These are phyloP conservation scores for Triangularia verruculosa DNA, from an alignment of 2,329 filamentous ascomycete genomes.

Conservation along the genomic window DNA sequence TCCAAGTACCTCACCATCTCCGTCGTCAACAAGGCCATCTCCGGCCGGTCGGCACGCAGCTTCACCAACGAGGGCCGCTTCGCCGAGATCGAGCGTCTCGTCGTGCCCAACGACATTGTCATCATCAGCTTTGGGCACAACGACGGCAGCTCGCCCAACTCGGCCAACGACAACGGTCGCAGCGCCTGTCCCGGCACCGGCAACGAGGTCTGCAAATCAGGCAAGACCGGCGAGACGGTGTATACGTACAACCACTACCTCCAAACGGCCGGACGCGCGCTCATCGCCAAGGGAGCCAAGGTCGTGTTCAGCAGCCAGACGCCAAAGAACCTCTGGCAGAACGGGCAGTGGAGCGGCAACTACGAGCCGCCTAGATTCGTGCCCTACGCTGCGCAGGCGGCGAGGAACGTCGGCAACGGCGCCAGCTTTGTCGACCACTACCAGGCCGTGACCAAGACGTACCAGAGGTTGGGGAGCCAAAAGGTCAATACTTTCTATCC, in stretches of 20 bases:
- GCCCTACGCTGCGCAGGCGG: slow-evolving; percentile 42
- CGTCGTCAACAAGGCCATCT: slow-evolving; percentile 60
- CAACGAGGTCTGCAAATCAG: slow-evolving; percentile 48
- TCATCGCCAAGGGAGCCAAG: slow-evolving; percentile 53
- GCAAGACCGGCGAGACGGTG: slow-evolving; percentile 29
- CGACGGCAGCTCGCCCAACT: slow-evolving; percentile 55
- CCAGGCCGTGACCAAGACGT: slow-evolving; percentile 50
- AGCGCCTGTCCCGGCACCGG: slow-evolving; percentile 54
- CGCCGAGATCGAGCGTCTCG: slow-evolving; percentile 46
- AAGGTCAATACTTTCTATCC: slow-evolving; percentile 52
- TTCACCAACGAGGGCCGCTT: slow-evolving; percentile 62
- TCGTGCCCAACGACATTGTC: slow-evolving; percentile 58
- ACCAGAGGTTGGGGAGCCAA: slow-evolving; percentile 44
- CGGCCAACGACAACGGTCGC: slow-evolving; percentile 55
- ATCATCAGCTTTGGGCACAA: slow-evolving; percentile 72
- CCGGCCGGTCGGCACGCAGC: slow-evolving; percentile 59
- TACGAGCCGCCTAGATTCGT: slow-evolving; percentile 54
- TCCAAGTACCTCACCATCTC: slow-evolving; percentile 42
- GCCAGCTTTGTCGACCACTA: slow-evolving; percentile 58
- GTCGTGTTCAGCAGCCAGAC: slow-evolving; percentile 59
- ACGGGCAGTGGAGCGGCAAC: slow-evolving; percentile 41
- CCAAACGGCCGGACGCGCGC: slow-evolving; percentile 32
- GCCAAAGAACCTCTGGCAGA: slow-evolving; percentile 62
- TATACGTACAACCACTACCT: slow-evolving; percentile 35
- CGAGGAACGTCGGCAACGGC: slow-evolving; percentile 41